Percentiles rank a stretch among this genome's conserved stretches.
These are phyloP conservation scores for Colletotrichum eremochloae DNA, from an alignment of 2,329 filamentous ascomycete genomes.

Conservation along the genomic window DNA sequence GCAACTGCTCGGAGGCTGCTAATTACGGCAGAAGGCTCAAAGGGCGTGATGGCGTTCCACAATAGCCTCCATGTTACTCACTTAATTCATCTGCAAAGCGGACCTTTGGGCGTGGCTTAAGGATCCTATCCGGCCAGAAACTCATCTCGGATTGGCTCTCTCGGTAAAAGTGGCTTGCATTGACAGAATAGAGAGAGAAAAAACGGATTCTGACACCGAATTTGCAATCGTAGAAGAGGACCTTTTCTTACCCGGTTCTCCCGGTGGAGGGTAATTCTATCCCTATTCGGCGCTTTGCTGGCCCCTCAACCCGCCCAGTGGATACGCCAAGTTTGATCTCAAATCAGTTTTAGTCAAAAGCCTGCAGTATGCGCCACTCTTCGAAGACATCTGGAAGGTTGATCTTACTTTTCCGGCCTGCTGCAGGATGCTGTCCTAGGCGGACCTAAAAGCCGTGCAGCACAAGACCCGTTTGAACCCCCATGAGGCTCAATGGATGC, in stretches of 20 bases:
- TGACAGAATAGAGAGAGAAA: slow-evolving; percentile 1
- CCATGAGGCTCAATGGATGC: slow-evolving; percentile 38
- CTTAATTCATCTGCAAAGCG: slow-evolving; percentile 20
- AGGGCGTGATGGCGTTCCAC: slow-evolving; percentile 4
- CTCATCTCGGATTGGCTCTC: slow-evolving; percentile 21
- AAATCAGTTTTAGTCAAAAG: background rate
- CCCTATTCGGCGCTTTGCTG: slow-evolving; percentile 20
- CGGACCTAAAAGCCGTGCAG: slow-evolving; percentile 26
- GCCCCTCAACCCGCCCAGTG: slow-evolving; percentile 25
- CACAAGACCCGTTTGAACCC: slow-evolving; percentile 25
- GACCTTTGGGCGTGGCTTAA: slow-evolving; percentile 15
- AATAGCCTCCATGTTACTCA: slow-evolving; percentile 9
- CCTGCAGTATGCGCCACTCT: background rate
- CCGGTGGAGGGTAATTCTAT: slow-evolving; percentile 21
- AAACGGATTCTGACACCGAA: slow-evolving; percentile 30
- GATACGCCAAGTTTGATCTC: slow-evolving; percentile 27
- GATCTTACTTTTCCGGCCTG: slow-evolving; percentile 19
- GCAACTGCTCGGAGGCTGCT: slow-evolving; percentile 28
- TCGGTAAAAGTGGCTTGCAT: slow-evolving; percentile 34
- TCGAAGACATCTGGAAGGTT: background rate
- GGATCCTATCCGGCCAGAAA: slow-evolving; percentile 9
- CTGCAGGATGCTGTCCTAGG: slow-evolving; percentile 26
- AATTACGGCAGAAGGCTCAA: slow-evolving; percentile 19
- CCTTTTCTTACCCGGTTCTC: slow-evolving; percentile 21
- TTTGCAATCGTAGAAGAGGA: slow-evolving; percentile 16